Evolutionary conservation across 306 rosid species (phyloP), one percentile per base, ranked within the genome.

Genomic region (Rosa rugosa): DNA sequence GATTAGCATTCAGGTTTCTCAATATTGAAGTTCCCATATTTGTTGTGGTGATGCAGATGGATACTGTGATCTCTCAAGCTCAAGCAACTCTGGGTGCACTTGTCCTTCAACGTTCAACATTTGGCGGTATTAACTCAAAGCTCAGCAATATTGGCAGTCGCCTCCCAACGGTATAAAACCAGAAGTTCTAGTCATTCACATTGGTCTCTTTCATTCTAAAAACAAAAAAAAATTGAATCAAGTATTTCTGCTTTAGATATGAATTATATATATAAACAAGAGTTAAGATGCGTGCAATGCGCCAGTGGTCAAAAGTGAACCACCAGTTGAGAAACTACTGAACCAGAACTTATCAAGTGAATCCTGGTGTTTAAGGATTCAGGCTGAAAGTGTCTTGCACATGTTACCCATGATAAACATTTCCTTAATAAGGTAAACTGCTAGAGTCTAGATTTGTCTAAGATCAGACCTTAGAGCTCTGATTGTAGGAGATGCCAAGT

Each of bases 121-220:
- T 96, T 71, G 89, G 99, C 5, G 99, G 99, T 71, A 91, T 93
- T 87, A 96, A 93, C 79, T 96, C 86, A 42, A 96, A 96, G 96
- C 97, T 93, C 83, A 85, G 97, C 83, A 96, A 96, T 23, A 86
- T 96, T 73, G 83, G 96, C 89, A 89, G 98, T 83, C 98, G 99
- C 69, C 97, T 96, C 36, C 99, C 99, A 17, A 84, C 94, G 83
- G 98, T 96, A 93, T 80, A 85, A 64, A 77, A 63, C 83, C 76
- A 70, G 57, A 41, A 51, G 38, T 63, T 62, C 7, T 63, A 46
- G 64, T 46, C 50, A 38, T 36, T 8, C 17, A 1, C 13, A 14
- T 11, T n/a, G 34, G 25, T 60, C 4, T 18, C 18, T 53, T 42
- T 56, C 1, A n/a, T 56, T 9, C 46, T 8, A 8, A 44, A 44